Evolutionary conservation across 2,329 filamentous ascomycete species (phyloP), one percentile per base, ranked within the genome.

Genomic region (Samsoniella hepiali): DNA sequence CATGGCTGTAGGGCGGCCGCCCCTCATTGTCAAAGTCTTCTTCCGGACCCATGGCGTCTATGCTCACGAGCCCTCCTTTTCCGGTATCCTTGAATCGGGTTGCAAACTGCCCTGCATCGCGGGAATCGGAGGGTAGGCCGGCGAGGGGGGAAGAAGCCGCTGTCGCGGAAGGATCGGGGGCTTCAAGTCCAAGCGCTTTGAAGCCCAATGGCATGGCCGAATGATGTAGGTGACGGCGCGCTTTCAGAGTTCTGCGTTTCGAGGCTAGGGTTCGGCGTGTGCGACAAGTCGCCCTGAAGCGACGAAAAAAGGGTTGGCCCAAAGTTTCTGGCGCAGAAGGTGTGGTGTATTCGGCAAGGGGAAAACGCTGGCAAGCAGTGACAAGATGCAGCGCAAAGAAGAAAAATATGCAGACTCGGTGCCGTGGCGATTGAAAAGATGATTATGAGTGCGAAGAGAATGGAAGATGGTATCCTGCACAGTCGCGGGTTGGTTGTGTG

Each of bases 1-100:
- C 77, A 69, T 80, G 78, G 63, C 76, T 68, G 67, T 79, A 80
- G 58, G 78, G 78, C 68, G 78, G 78, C 57, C 78, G 77, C 63
- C 72, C 76, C 68, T 80, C 78, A 66, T 73, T 69, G 69, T 77
- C 77, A 63, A 78, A 71, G 70, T 78, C 72, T 50, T 74, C 72
- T 66, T 72, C 67, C 56, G 38, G 51, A 54, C 63, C 38, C 76
- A 77, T 78, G 68, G 66, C 73, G 69, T 71, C 68, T 63, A 68
- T 60, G 65, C 64, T 65, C 61, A 67, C 64, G 64, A 68, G 65
- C 65, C 69, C 68, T 64, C 66, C 69, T 65, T 62, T 70, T 63
- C 64, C 65, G 53, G 67, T 69, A 67, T 69, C 71, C 53, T 70
- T 69, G 68, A 65, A 68, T 65, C 63, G 67, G 63, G 67, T 67